Percentiles rank a stretch among this genome's conserved stretches.
Evolutionary conservation across 2,329 filamentous ascomycete genomes (phyloP).

Genomic region (Sarocladium brachiariae): DNA sequence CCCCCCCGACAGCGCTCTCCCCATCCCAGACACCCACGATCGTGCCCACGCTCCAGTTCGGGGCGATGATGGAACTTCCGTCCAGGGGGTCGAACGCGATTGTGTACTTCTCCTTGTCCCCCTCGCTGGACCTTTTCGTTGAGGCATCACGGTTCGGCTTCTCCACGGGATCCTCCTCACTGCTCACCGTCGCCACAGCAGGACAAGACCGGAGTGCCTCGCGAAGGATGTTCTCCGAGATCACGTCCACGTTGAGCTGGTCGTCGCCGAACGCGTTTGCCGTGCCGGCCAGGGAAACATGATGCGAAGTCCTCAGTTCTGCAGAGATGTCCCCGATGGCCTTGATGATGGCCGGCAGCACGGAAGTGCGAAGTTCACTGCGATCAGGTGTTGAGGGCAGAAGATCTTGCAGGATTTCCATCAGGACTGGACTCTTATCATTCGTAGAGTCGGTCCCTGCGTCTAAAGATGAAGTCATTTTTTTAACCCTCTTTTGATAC

Average conservation of each 20-base stretch:
- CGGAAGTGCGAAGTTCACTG: constrained; percentile 30
- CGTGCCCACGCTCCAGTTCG: constrained; percentile 52
- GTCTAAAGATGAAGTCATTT: not conserved
- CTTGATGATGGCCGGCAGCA: constrained; percentile 42
- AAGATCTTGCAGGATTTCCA: not conserved
- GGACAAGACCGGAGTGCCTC: constrained; percentile 35
- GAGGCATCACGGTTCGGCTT: constrained; percentile 12
- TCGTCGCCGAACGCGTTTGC: constrained; percentile 53
- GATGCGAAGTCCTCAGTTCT: constrained; percentile 14
- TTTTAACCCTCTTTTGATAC: not conserved
- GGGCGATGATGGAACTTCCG: constrained; percentile 52
- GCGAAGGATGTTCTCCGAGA: constrained; percentile 42
- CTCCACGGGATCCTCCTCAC: constrained; percentile 55
- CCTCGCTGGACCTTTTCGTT: not conserved
- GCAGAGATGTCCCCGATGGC: constrained; percentile 37
- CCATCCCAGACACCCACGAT: constrained; percentile 56
- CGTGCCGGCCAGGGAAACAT: constrained; percentile 37
- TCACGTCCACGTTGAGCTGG: constrained; percentile 52
- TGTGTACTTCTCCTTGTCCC: constrained; percentile 41
- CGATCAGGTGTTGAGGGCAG: not conserved
- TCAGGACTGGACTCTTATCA: not conserved
- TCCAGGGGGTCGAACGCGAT: constrained; percentile 59
- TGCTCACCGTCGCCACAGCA: constrained; percentile 43
- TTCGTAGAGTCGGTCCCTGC: not conserved
- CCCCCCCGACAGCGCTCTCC: constrained; percentile 32